phyloP scores from a whole-genome alignment of 1,284 basidiomycete species.

The Leccinum pseudoinsigne region DNA sequence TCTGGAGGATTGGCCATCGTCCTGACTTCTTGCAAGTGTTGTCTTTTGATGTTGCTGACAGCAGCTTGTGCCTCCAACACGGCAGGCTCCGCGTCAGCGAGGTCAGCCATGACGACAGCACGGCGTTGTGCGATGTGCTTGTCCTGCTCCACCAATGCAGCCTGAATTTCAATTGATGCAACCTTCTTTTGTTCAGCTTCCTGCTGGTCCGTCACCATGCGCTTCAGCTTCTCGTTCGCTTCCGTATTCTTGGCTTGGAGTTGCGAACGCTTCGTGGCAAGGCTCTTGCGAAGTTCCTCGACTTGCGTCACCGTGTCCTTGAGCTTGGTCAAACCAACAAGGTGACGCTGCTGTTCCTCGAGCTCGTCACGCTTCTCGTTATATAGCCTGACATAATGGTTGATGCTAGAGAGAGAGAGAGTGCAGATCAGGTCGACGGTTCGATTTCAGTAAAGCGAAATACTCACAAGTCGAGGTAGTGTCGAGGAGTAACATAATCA shows the following conservation, averaged over 20 bases:
- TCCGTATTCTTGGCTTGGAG: slow-evolving; percentile 92
- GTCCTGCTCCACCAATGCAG: slow-evolving; percentile 90
- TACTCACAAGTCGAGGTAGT: slow-evolving; percentile 98
- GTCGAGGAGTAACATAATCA: slow-evolving; percentile 97
- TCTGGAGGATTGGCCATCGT: slow-evolving; percentile 99
- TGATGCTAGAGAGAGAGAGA: slow-evolving; percentile 62
- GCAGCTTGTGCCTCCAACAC: slow-evolving; percentile 94
- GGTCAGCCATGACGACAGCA: slow-evolving; percentile 90
- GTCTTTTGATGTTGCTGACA: slow-evolving; percentile 96
- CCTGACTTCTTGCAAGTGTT: slow-evolving; percentile 96
- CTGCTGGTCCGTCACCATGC: slow-evolving; percentile 98
- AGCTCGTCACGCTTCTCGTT: slow-evolving; percentile 98
- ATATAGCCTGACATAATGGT: slow-evolving; percentile 96
- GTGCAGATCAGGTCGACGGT: slow-evolving; percentile 14
- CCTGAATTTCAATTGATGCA: slow-evolving; percentile 95
- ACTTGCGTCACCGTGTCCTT: slow-evolving; percentile 95
- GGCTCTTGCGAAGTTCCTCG: slow-evolving; percentile 92
- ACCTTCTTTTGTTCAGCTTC: slow-evolving; percentile 98
- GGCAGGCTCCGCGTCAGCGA: slow-evolving; percentile 97
- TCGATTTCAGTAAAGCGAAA: slow-evolving; percentile 9
- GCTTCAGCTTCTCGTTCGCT: slow-evolving; percentile 96
- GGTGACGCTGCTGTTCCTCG: slow-evolving; percentile 98
- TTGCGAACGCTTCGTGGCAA: slow-evolving; percentile 93
- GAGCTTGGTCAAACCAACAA: slow-evolving; percentile 97
- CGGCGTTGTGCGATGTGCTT: slow-evolving; percentile 86